Percentiles rank a stretch among this genome's conserved stretches.
phyloP scores from a whole-genome alignment of 768 basidiomycete genomes.

The Leccinum imitatum region DNA sequence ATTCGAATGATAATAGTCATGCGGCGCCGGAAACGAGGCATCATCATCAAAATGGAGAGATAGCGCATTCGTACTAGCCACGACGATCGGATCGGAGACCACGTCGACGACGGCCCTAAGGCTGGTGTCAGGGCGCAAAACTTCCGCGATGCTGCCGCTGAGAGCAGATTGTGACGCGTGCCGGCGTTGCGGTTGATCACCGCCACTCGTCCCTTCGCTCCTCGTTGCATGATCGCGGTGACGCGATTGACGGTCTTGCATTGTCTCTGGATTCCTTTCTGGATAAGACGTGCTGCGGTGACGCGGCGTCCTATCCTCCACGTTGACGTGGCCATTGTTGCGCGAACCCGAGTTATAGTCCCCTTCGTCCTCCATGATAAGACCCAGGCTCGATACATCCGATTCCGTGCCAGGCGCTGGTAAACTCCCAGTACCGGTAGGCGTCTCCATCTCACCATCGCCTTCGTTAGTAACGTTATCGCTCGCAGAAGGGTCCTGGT shows the following conservation, averaged over 20 bases:
- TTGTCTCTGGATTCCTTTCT: conserved; percentile 14
- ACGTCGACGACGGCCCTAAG: conserved; percentile 15
- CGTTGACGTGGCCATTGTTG: background rate
- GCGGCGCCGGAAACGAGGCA: conserved; percentile 33
- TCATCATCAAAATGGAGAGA: conserved; percentile 39
- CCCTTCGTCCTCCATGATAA: conserved; percentile 34
- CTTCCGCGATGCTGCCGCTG: conserved; percentile 17
- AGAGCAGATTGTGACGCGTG: conserved; percentile 19
- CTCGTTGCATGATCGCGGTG: conserved; percentile 17
- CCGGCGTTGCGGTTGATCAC: conserved; percentile 13
- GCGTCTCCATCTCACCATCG: conserved; percentile 18
- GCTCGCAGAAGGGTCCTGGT: background rate
- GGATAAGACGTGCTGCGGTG: conserved; percentile 22
- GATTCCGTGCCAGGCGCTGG: conserved; percentile 12
- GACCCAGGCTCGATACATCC: conserved; percentile 27
- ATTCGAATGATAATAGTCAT: conserved; percentile 16
- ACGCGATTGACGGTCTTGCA: conserved; percentile 19
- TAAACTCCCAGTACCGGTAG: conserved; percentile 22
- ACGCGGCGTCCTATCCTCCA: conserved; percentile 13
- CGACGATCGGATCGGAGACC: conserved; percentile 14
- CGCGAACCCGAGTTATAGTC: conserved; percentile 17
- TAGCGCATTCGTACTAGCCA: conserved; percentile 32
- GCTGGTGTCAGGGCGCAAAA: conserved; percentile 14
- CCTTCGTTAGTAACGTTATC: conserved; percentile 17
- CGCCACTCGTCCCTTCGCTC: conserved; percentile 19